These are phyloP conservation scores for Baorangia bicolor DNA, from an alignment of 768 basidiomycete species.

Conservation along the genomic window DNA sequence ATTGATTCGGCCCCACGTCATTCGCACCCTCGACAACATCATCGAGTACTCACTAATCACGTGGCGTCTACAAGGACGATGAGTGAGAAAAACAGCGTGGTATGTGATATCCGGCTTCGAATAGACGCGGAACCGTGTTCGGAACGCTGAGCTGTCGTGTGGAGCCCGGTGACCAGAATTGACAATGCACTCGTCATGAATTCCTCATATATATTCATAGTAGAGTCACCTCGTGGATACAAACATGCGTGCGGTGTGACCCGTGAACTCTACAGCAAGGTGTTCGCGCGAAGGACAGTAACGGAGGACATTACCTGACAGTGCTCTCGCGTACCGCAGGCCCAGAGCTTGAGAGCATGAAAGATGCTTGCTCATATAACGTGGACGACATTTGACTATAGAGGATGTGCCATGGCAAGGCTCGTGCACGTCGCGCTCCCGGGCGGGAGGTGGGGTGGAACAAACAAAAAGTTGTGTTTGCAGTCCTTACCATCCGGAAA, in stretches of 20 bases:
- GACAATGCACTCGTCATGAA: neutral
- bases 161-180: neutral
- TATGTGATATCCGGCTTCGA: neutral
- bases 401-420: no score
- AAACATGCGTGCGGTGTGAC: neutral
- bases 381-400: no score
- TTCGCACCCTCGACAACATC: slow-evolving; percentile 45
- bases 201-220: neutral
- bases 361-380: no score
- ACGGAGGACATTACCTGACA: neutral
- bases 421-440: no score
- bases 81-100: no score
- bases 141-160: neutral
- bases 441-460: no score
- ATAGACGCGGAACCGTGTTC: neutral
- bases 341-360: neutral
- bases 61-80: neutral
- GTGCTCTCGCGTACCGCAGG: neutral
- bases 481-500: no score
- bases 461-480: no score
- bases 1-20: slow-evolving; percentile 47
- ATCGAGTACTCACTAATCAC: neutral
- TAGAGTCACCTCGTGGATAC: neutral
- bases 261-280: neutral
- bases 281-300: no score